Base-by-base conservation (phyloP, 139 green algal genomes). In the Haematococcus lacustris region DNA sequence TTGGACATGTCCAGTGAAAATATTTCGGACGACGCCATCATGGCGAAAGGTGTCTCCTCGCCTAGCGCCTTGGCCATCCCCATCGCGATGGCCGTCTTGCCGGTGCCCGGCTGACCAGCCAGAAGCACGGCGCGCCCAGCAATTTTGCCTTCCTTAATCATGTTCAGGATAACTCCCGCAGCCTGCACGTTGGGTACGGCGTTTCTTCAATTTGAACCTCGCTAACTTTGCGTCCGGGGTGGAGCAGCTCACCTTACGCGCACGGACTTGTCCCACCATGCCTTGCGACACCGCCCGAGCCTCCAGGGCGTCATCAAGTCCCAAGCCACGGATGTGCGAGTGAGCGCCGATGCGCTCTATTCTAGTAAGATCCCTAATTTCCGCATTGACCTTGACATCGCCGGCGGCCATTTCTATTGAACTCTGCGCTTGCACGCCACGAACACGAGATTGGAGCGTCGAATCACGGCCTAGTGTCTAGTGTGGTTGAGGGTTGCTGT, bases 1-100 rank as follows among this genome's bases (percentile, higher is more conserved):
- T 98, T 98, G 5, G 87, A 95, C 92, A 99, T 98, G 74, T 99
- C 95, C 53, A 98, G 83, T 0, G 90, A 97, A 75, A 98, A 99
- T 50, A 99, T 98, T 72, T 99, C 95, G 2, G 87, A 96, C 4
- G 86, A 92, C 0, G 95, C 92, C 85, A 98, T 97, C 87, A 96
- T 97, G 43, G 95, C 94, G 81, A 99, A 99, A 0, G 95, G 95
- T 17, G 95, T 98, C 77, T 97, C 94, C 70, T 97, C 93, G 1
- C 95, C 95, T 26, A 99, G 80, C 0, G 91, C 88, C 74, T 98
- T 97, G 3, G 92, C 90, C 89, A 98, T 96, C 38, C 93, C 88
- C 92, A 98, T 97, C 30, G 94, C 94, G 60, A 98, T 97, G 41
- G 94, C 94, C 1, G 94, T 99, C 81, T 98, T 98, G 41, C 94